Conservation (phyloP, 2,329 filamentous ascomycete genomes). For the Calonectria honghensis region DNA sequence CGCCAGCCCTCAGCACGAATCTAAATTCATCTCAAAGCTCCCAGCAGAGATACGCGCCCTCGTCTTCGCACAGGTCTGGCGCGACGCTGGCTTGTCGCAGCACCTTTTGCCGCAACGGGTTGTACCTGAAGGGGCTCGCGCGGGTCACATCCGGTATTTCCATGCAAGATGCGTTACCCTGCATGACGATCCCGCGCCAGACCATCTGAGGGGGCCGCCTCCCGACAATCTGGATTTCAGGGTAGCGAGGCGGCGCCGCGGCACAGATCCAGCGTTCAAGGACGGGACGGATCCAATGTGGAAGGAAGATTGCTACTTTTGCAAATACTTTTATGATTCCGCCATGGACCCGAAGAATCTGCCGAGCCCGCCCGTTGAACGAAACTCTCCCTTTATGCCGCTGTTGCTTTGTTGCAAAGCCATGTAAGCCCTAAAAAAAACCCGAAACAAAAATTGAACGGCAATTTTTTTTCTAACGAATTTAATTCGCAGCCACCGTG, state of each 20-base stretch:
- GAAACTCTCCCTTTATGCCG: constrained; percentile 4
- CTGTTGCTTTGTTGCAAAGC: constrained; percentile 24
- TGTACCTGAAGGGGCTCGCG: too few relatives aligned
- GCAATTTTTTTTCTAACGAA: neutral
- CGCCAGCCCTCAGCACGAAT: constrained; percentile 1
- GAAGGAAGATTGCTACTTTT: constrained; percentile 32
- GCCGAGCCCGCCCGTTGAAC: constrained; percentile 6
- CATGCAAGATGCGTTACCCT: constrained; percentile 16
- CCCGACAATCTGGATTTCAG: constrained; percentile 20
- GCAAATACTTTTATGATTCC: constrained; percentile 1
- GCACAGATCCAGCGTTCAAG: constrained; percentile 1
- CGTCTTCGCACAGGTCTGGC: constrained; percentile 21
- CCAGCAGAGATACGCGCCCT: constrained; percentile 17
- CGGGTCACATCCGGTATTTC: neutral
- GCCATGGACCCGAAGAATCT: constrained; percentile 11
- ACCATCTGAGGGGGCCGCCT: constrained; percentile 15
- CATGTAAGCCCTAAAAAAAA: neutral
- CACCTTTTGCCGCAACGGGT: neutral
- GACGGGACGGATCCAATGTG: constrained; percentile 28
- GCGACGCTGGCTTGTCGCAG: constrained; percentile 1
- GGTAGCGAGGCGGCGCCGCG: neutral
- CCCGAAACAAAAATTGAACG: neutral
- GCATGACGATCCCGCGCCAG: neutral
- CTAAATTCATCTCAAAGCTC: constrained; percentile 14
- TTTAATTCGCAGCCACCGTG: neutral